A percentile compares a stretch with the other conserved stretches of the same genome.
Conservation (phyloP, 306 rosid genomes). For the Corylus heterophylla region DNA sequence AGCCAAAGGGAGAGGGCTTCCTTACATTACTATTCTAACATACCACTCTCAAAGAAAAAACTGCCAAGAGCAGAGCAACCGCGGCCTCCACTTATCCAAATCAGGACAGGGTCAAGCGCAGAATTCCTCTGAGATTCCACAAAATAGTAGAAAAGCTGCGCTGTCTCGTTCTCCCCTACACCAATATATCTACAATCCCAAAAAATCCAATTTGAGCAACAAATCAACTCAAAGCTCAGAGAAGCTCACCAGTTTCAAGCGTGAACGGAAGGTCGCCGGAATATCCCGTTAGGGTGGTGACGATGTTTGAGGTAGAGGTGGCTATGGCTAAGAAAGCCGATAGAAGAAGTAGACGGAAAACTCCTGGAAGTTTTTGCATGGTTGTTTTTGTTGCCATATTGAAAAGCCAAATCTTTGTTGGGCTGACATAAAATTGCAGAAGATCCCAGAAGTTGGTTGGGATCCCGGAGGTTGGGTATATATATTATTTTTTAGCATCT, state of each 20-base stretch:
- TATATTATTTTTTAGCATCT: no score
- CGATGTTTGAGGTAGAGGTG: neutral
- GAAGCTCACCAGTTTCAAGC: slow-evolving; percentile 10
- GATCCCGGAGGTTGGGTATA: no score
- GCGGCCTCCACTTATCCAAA: slow-evolving; percentile 20
- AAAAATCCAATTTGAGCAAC: neutral
- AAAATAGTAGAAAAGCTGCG: slow-evolving; percentile 15
- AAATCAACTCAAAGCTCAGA: neutral
- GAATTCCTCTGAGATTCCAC: slow-evolving; percentile 18
- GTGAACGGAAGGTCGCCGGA: slow-evolving; percentile 18
- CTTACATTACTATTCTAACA: no score
- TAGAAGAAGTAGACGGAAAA: neutral
- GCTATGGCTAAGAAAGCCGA: neutral
- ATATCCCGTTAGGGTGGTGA: slow-evolving; percentile 15
- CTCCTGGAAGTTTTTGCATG: neutral
- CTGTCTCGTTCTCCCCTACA: slow-evolving; percentile 20
- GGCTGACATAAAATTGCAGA: no score
- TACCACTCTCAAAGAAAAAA: slow-evolving; percentile 6
- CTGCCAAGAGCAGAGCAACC: slow-evolving; percentile 19
- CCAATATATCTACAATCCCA: slow-evolving; percentile 13
- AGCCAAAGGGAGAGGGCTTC: no score
- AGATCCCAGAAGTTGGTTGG: no score
- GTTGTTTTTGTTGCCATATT: neutral
- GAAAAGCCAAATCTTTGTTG: no score
- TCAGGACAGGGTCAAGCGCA: slow-evolving; percentile 9